A percentile compares a stretch with the other conserved stretches of the same genome.
phyloP scores from a whole-genome alignment of 306 rosid genomes.

The Lagenaria siceraria region DNA sequence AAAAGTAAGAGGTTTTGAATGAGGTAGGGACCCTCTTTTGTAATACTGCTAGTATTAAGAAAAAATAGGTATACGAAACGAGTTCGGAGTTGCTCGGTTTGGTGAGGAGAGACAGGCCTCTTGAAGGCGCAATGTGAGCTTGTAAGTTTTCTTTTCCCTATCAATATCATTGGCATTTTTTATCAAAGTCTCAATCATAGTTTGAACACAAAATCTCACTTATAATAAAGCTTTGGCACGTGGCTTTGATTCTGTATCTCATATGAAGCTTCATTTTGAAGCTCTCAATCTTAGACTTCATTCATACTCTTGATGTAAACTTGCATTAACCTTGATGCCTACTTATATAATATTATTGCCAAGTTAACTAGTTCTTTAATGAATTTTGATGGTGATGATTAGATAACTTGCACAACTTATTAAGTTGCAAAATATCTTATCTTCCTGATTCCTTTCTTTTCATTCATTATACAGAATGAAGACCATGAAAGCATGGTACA shows the following conservation, averaged over 20 bases:
- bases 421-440: background rate
- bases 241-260: background rate
- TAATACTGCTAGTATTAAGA: background rate
- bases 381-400: background rate
- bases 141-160: background rate
- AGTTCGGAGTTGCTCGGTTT: background rate
- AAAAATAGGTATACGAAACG: background rate
- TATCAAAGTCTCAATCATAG: background rate
- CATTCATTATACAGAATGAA: background rate
- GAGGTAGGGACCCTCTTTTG: background rate
- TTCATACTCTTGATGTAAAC: background rate
- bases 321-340: background rate
- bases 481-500: background rate
- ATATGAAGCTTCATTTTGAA: background rate
- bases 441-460: background rate
- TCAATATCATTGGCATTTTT: background rate
- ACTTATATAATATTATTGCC: background rate
- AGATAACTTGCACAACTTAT: background rate
- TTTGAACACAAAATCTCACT: background rate
- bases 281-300: background rate
- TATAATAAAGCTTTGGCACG: background rate
- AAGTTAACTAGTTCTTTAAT: background rate
- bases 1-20: background rate
- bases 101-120: background rate
- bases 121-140: background rate